phyloP scores from a whole-genome alignment of 495 filamentous ascomycete genomes.

The Neurospora sp. region DNA sequence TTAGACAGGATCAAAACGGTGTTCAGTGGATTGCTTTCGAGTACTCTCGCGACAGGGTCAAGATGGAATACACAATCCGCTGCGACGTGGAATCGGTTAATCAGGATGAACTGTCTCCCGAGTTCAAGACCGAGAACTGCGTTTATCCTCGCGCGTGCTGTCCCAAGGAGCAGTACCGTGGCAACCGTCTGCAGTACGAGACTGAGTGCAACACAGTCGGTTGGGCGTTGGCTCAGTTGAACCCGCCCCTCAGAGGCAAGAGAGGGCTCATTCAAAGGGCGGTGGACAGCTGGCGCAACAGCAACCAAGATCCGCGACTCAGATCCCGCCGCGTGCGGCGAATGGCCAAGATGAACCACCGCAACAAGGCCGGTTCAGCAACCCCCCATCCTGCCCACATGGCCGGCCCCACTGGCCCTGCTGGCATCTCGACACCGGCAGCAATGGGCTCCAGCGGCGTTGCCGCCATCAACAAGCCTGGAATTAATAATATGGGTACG shows the following conservation, averaged over 20 bases:
- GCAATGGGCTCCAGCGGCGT: conserved; percentile 35
- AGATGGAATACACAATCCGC: conserved; percentile 98
- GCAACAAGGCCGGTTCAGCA: conserved; percentile 48
- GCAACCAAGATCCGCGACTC: conserved; percentile 88
- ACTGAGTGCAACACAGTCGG: conserved; percentile 98
- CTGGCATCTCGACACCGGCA: conserved; percentile 43
- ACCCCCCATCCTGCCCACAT: conserved; percentile 37
- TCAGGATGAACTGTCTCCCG: conserved; percentile 68
- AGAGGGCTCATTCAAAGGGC: conserved; percentile 92
- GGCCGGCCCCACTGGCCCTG: conserved; percentile 41
- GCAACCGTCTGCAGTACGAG: conserved; percentile 91
- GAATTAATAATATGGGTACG: conserved; percentile 50
- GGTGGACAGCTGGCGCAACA: conserved; percentile 97
- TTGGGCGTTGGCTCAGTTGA: conserved; percentile 90
- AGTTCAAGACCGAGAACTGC: conserved; percentile 97
- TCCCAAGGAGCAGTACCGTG: conserved; percentile 88
- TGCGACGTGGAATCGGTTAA: conserved; percentile 97
- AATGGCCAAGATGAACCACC: conserved; percentile 88
- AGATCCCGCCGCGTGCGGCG: conserved; percentile 84
- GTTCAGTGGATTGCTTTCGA: conserved; percentile 99
- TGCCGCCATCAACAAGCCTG: conserved; percentile 45
- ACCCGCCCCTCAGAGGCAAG: conserved; percentile 83
- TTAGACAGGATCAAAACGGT: conserved; percentile 89
- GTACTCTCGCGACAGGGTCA: conserved; percentile 93
- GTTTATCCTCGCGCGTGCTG: conserved; percentile 95